Percentiles rank a stretch among this genome's conserved stretches.
Conservation (phyloP, 805 yeast species). For the Ogataea chonburiensis region DNA sequence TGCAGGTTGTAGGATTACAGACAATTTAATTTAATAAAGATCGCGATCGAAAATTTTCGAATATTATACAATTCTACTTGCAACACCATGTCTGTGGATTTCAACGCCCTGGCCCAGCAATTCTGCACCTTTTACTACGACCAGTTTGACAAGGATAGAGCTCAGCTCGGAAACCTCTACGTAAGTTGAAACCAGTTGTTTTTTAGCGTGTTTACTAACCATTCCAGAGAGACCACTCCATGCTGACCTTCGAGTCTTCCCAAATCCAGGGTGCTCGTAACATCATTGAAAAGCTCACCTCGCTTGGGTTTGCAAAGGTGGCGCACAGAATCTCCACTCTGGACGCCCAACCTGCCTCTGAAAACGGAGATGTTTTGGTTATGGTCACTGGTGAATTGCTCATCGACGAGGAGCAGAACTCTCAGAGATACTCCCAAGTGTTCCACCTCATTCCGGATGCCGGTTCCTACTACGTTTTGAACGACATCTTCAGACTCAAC, state of each 20-base stretch:
- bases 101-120: conserved; percentile 50
- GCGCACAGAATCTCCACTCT: conserved; percentile 90
- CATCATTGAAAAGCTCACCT: conserved; percentile 87
- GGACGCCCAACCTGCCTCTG: conserved; percentile 97
- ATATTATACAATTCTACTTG: conserved; percentile 3
- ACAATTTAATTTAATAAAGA: conserved; percentile 1
- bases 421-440: conserved; percentile 96
- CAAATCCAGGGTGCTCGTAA: conserved; percentile 93
- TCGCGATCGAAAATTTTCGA: conserved; percentile 12
- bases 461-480: conserved; percentile 87
- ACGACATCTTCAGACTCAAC: conserved; percentile 95
- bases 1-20: conserved; percentile 6
- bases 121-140: conserved; percentile 94
- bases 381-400: conserved; percentile 96
- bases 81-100: conserved; percentile 34
- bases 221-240: conserved; percentile 79
- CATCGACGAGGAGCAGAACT: conserved; percentile 90
- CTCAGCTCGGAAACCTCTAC: conserved; percentile 89
- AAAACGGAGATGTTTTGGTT: conserved; percentile 88
- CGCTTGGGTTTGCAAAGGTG: conserved; percentile 90
- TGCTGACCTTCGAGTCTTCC: conserved; percentile 94
- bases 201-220: conserved; percentile 9
- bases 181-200: conserved; percentile 33
- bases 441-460: conserved; percentile 96
- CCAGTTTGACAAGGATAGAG: conserved; percentile 90